Evolutionary conservation across 352 stramenopile species (phyloP), one percentile per base, ranked within the genome.

Genomic region (Blastocystis sp.): DNA sequence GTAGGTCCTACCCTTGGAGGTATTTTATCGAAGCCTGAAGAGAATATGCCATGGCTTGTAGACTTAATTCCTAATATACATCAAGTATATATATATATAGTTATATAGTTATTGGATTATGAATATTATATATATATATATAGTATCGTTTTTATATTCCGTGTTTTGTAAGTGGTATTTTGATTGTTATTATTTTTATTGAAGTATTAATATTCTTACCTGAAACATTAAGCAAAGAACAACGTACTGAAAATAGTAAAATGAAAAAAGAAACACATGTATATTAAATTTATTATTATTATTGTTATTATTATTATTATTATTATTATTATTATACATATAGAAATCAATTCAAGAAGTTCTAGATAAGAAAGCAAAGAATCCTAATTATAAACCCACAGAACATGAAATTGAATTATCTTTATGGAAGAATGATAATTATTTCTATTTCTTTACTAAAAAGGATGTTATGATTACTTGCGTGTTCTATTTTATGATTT

Each of bases 101-200:
- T n/a, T n/a, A n/a, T n/a, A n/a, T n/a, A n/a, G n/a, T n/a, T n/a
- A n/a, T n/a, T n/a, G n/a, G n/a, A n/a, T n/a, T n/a, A n/a, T n/a
- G n/a, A n/a, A n/a, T 6, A 11, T 11, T 6, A 6, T 7, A 4
- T 7, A 7, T 6, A 31, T 18, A 56, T 10, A 2, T 13, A 4
- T 48, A 62, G 52, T 62, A 62, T 19, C 52, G 52, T 21, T 62
- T 54, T 31, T 62, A 62, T 19, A 62, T 62, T 19, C 52, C 52
- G 1, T 62, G 52, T 34, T 62, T 62, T 25, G 35, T 33, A 27
- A 42, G 39, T 11, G 48, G 36, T 28, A 4, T 49, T 18, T 54
- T 62, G 1, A 54, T 39, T 36, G 18, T 62, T 5, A 18, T 41
- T 2, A 44, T 62, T 19, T 24, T 62, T 2, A 1, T 62, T 10